Percentiles rank a stretch among this genome's conserved stretches.
phyloP scores from a whole-genome alignment of 2,329 filamentous ascomycete genomes.

The Sporothrix pallida region DNA sequence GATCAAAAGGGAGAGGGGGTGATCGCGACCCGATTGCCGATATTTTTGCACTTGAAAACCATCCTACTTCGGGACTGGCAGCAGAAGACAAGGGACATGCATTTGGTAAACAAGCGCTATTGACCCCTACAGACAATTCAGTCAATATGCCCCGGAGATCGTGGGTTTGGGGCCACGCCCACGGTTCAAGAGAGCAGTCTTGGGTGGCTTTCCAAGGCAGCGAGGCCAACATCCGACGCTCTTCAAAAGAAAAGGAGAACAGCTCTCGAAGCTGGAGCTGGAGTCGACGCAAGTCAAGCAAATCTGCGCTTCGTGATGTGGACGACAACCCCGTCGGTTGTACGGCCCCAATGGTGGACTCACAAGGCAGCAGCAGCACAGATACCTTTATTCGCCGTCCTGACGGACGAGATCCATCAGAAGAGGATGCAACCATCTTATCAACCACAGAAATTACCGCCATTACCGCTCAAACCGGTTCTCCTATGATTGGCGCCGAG shows the following conservation, averaged over 20 bases:
- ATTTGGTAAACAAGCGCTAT: no score
- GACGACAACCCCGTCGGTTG: not conserved
- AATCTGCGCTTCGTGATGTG: not conserved
- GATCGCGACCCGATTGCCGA: not conserved
- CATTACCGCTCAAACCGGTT: not conserved
- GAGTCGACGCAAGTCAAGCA: conserved; percentile 25
- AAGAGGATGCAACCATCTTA: not conserved
- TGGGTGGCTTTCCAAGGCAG: not conserved
- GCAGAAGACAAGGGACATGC: no score
- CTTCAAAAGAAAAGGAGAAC: conserved; percentile 6
- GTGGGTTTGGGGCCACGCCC: conserved; percentile 16
- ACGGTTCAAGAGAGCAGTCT: not conserved
- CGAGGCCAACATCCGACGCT: not conserved
- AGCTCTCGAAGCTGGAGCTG: conserved; percentile 35
- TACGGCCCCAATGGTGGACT: not conserved
- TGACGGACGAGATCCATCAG: not conserved
- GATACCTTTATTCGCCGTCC: not conserved
- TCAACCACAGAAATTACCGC: not conserved
- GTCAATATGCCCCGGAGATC: not conserved
- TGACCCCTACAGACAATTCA: no score
- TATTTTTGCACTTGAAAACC: not conserved
- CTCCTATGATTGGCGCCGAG: not conserved
- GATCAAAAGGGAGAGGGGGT: not conserved
- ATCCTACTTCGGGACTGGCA: no score
- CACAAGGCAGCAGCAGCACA: not conserved